These are phyloP conservation scores for Stephanodiscus minutulus DNA, from an alignment of 108 stramenopile species.

Conservation along the genomic window DNA sequence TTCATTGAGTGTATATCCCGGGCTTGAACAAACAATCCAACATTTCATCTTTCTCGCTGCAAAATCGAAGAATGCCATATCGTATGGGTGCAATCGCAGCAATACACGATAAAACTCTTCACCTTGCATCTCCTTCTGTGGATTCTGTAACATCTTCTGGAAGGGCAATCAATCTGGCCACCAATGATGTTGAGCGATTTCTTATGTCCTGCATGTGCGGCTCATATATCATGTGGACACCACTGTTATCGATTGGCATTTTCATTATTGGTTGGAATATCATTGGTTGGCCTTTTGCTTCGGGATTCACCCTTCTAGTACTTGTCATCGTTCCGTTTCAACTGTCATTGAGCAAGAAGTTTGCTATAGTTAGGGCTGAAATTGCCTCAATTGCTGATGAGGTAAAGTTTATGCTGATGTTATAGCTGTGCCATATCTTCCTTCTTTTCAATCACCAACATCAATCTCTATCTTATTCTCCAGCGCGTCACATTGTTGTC, in stretches of 20 bases:
- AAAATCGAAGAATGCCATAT: constrained; percentile 60
- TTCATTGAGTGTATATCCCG: no score
- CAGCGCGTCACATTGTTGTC: constrained; percentile 80
- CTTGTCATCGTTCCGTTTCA: constrained; percentile 85
- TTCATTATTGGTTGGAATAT: constrained; percentile 64
- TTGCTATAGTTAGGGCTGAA: constrained; percentile 65
- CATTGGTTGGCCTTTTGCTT: constrained; percentile 86
- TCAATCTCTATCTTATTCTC: no score
- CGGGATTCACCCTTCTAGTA: constrained; percentile 78
- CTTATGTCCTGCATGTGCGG: constrained; percentile 68
- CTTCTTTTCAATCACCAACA: no score
- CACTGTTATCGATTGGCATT: constrained; percentile 81
- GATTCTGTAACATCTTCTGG: constrained; percentile 54
- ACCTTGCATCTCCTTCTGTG: constrained; percentile 37
- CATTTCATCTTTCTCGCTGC: no score
- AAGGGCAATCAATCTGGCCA: constrained; percentile 85
- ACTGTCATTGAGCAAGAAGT: constrained; percentile 65
- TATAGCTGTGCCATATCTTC: no score
- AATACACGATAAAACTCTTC: constrained; percentile 75
- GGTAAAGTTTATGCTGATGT: no score
- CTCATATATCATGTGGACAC: constrained; percentile 79
- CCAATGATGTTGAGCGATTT: constrained; percentile 93
- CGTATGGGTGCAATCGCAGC: constrained; percentile 71
- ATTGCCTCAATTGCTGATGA: constrained; percentile 88
- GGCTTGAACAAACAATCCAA: no score